A percentile compares a stretch with the other conserved stretches of the same genome.
Evolutionary conservation across 1,284 basidiomycete genomes (phyloP).

Genomic region (Tremellales sp.): DNA sequence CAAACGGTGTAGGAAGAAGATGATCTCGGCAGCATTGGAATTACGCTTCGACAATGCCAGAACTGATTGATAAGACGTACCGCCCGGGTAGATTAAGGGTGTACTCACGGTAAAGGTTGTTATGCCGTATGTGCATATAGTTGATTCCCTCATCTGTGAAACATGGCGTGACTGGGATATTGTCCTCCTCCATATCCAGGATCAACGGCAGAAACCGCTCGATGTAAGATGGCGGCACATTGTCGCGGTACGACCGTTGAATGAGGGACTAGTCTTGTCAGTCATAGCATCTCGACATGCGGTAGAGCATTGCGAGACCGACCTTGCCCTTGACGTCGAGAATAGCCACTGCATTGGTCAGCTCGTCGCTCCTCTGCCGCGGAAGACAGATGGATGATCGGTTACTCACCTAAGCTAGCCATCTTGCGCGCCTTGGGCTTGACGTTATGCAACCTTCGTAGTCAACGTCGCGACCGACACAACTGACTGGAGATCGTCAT

Average conservation of each 20-base stretch:
- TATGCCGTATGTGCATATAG: slow-evolving; percentile 98
- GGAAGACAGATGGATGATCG: too few relatives aligned
- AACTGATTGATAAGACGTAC: slow-evolving; percentile 63
- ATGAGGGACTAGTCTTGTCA: slow-evolving; percentile 69
- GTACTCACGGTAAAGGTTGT: slow-evolving; percentile 87
- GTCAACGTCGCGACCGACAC: too few relatives aligned
- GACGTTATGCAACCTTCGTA: too few relatives aligned
- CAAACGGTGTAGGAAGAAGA: slow-evolving; percentile 93
- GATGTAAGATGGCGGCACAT: slow-evolving; percentile 81
- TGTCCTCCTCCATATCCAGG: slow-evolving; percentile 96
- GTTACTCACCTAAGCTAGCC: slow-evolving; percentile 35
- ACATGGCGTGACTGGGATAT: slow-evolving; percentile 89
- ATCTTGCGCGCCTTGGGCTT: too few relatives aligned
- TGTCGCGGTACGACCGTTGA: slow-evolving; percentile 95
- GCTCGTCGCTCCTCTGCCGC: too few relatives aligned
- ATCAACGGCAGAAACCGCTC: slow-evolving; percentile 93
- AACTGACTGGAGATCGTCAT: too few relatives aligned
- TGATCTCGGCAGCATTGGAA: slow-evolving; percentile 91
- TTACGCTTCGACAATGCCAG: slow-evolving; percentile 95
- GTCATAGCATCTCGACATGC: not conserved
- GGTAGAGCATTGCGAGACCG: slow-evolving; percentile 1
- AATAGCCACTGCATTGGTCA: slow-evolving; percentile 64
- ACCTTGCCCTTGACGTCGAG: slow-evolving; percentile 91
- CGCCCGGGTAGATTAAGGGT: not conserved
- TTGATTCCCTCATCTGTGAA: slow-evolving; percentile 92